phyloP scores from a whole-genome alignment of 2,329 filamentous ascomycete species.

The Aspergillus flavus region DNA sequence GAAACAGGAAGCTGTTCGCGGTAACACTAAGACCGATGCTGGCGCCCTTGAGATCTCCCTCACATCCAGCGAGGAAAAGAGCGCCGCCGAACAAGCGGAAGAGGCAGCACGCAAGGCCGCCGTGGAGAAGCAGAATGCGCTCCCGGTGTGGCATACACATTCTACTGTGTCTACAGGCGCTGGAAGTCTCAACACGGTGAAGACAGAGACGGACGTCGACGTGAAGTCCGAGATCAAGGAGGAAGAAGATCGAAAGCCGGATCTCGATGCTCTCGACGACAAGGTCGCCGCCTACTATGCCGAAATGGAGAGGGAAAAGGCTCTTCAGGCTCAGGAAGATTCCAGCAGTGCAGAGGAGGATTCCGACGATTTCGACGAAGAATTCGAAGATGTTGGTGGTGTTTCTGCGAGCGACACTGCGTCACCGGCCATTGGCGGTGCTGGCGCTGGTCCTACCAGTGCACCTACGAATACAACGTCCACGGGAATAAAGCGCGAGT shows the following conservation, averaged over 20 bases:
- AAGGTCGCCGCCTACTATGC: conserved; percentile 51
- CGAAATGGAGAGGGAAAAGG: conserved; percentile 48
- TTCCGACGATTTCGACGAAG: conserved; percentile 44
- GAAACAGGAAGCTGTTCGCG: conserved; percentile 43
- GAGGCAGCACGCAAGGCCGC: conserved; percentile 51
- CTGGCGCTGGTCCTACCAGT: conserved; percentile 32
- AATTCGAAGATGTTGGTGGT: conserved; percentile 50
- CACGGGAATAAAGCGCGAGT: conserved; percentile 40
- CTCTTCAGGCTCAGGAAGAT: conserved; percentile 44
- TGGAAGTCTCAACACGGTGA: conserved; percentile 26
- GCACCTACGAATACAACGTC: conserved; percentile 24
- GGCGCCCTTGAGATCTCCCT: conserved; percentile 52
- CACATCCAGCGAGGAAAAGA: conserved; percentile 52
- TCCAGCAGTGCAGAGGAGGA: conserved; percentile 44
- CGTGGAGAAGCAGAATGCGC: conserved; percentile 54
- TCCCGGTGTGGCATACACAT: conserved; percentile 57
- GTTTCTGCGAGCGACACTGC: conserved; percentile 39
- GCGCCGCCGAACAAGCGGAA: conserved; percentile 51
- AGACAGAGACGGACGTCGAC: conserved; percentile 34
- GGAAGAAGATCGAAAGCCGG: conserved; percentile 46
- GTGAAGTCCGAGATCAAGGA: conserved; percentile 45
- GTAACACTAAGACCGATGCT: conserved; percentile 47
- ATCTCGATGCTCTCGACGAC: conserved; percentile 47
- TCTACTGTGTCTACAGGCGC: conserved; percentile 47
- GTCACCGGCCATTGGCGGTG: conserved; percentile 33